Evolutionary conservation across 805 yeast species (phyloP).

Genomic region (Starmerella vitae): DNA sequence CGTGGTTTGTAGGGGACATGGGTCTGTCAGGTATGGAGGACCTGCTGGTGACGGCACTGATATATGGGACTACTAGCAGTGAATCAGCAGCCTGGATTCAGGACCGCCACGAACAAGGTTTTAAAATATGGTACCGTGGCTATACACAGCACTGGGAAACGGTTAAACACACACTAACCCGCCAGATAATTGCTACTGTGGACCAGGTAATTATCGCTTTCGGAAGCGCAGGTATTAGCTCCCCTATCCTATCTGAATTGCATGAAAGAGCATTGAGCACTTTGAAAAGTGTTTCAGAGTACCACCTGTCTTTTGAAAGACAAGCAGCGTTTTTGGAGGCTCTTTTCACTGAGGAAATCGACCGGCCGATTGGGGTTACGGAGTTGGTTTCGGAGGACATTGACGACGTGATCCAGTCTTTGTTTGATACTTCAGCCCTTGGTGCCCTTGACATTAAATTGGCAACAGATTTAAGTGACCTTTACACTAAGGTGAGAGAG

Average conservation of each 20-base stretch:
- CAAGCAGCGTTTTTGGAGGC: slow-evolving; percentile 16
- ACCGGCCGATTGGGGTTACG: slow-evolving; percentile 17
- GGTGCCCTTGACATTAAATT: slow-evolving; percentile 1
- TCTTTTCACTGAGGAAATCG: slow-evolving; percentile 14
- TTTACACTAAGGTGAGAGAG: background rate
- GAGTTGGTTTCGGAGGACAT: background rate
- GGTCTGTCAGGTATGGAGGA: background rate
- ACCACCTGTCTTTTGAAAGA: slow-evolving; percentile 6
- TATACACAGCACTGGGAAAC: slow-evolving; percentile 7
- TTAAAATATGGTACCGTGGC: slow-evolving; percentile 19
- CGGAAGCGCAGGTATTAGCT: slow-evolving; percentile 3
- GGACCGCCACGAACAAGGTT: slow-evolving; percentile 21
- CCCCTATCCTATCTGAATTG: background rate
- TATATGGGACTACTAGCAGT: background rate
- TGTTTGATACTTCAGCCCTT: background rate
- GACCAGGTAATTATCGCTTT: slow-evolving; percentile 5
- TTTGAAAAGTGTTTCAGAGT: background rate
- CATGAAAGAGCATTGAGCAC: background rate
- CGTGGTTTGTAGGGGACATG: background rate
- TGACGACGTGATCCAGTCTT: background rate
- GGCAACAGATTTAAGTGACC: background rate
- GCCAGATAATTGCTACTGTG: slow-evolving; percentile 1
- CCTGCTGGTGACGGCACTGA: background rate
- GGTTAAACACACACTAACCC: slow-evolving; percentile 1
- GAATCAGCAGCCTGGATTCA: slow-evolving; percentile 16